Base-by-base conservation (phyloP, 176 grass and related monocot genomes). In the Pontederia crassipes region DNA sequence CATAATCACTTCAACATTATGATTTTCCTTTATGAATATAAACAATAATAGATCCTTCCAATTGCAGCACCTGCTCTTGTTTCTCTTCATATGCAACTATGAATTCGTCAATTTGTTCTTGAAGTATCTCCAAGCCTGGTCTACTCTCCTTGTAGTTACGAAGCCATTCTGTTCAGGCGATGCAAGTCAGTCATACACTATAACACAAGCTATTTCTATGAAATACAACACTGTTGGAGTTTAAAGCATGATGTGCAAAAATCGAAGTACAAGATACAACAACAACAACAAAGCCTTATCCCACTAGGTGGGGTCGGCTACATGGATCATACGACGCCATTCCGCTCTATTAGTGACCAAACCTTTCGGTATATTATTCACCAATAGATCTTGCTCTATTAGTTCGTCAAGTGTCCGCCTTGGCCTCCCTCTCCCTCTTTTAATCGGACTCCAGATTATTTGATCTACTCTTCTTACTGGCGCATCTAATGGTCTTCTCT, bases 21-120 rank as follows among this genome's bases (percentile, higher is more conserved):
- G 45, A 45, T 20, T 1, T 59, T 11, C 28, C 8, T 14, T 58
- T 15, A 58, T 8, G 32, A 17, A 55, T 53, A 10, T 12, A 49
- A 46, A 15, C 9, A 48, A n/a, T 18, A 62, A 62, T 61, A 59
- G 56, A 45, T 16, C 3, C n/a, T 17, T 0, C 27, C 68, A 27
- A 64, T 24, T 52, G 49, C 52, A n/a, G 47, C 61, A 97, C 93
- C 79, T 79, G 72, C 65, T 98, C 93, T 49, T 85, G 77, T 76
- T 86, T 74, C 76, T 73, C 87, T 64, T 98, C 93, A 66, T 92
- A 80, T 48, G 72, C 69, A 80, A 59, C 74, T 71, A 92, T 83
- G 79, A 92, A 98, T 17, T 88, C 93, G 77, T 98, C 93, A 73
- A 98, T 98, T 66, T 47, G 66, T 77, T 98, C 69, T 74, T 91